phyloP scores from a whole-genome alignment of 768 basidiomycete species.

The Lactarius vividus region DNA sequence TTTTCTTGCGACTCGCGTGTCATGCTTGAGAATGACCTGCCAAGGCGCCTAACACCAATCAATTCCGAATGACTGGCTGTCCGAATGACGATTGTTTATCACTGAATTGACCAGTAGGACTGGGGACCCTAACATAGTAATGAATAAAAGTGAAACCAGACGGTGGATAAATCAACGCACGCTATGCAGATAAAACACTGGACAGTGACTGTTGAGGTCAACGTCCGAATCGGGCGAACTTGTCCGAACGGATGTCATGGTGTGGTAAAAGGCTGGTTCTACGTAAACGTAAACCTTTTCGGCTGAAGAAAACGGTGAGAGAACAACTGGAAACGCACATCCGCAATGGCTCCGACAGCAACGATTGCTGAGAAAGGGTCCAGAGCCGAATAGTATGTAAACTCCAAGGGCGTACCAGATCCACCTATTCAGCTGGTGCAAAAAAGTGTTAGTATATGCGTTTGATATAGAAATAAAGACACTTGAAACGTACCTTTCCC shows the following conservation, averaged over 20 bases:
- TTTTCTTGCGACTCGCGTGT: not conserved
- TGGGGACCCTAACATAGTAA: not conserved
- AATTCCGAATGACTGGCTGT: not conserved
- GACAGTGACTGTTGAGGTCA: not conserved
- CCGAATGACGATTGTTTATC: not conserved
- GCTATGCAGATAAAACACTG: not conserved
- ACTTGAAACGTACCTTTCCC: not conserved
- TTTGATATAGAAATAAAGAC: not conserved
- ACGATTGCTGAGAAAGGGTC: not conserved
- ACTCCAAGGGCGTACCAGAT: not conserved
- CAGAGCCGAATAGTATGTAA: not conserved
- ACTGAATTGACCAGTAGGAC: not conserved
- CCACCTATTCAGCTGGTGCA: not conserved
- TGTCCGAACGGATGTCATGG: not conserved
- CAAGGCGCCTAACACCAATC: not conserved
- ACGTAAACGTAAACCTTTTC: not conserved
- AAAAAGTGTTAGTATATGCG: constrained; percentile 16
- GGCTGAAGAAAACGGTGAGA: not conserved
- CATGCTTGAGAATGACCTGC: not conserved
- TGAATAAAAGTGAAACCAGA: not conserved
- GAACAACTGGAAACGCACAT: constrained; percentile 1
- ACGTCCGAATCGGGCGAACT: not conserved
- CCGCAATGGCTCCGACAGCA: not conserved
- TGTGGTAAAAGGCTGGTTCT: not conserved
- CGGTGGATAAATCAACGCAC: not conserved